Evolutionary conservation across 2,329 filamentous ascomycete genomes (phyloP).

Genomic region (Pseudogymnoascus sp.): DNA sequence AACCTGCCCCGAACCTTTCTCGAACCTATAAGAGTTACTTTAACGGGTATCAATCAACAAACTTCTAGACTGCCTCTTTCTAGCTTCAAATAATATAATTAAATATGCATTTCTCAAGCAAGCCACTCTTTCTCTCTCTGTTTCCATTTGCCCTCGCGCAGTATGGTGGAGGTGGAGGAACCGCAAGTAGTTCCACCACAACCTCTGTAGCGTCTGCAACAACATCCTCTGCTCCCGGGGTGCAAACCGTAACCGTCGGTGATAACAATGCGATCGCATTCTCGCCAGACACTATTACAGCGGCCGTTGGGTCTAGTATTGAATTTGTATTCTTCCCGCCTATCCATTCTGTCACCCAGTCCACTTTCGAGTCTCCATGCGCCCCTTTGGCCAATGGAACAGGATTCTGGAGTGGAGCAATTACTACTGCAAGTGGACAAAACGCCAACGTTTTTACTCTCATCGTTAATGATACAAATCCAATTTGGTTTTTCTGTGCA

Average conservation of each 20-base stretch:
- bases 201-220: constrained; percentile 14
- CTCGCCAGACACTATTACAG: constrained; percentile 44
- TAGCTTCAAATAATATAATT: constrained; percentile 12
- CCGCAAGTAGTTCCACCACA: constrained; percentile 17
- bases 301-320: constrained; percentile 43
- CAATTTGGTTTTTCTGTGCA: constrained; percentile 41
- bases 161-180: constrained; percentile 10
- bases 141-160: constrained; percentile 22
- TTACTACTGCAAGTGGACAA: constrained; percentile 18
- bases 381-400: constrained; percentile 25
- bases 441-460: constrained; percentile 36
- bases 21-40: background rate
- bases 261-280: constrained; percentile 37
- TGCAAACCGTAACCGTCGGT: constrained; percentile 32
- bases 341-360: constrained; percentile 45
- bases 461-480: constrained; percentile 34
- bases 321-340: constrained; percentile 50
- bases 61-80: background rate
- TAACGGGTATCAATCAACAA: background rate
- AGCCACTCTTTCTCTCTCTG: constrained; percentile 19
- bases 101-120: constrained; percentile 27
- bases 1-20: background rate
- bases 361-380: constrained; percentile 31
- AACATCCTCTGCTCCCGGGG: constrained; percentile 20
- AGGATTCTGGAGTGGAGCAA: constrained; percentile 22